These are phyloP conservation scores for Ehretia macrophylla DNA, from an alignment of 257 asterid species.

Conservation along the genomic window DNA sequence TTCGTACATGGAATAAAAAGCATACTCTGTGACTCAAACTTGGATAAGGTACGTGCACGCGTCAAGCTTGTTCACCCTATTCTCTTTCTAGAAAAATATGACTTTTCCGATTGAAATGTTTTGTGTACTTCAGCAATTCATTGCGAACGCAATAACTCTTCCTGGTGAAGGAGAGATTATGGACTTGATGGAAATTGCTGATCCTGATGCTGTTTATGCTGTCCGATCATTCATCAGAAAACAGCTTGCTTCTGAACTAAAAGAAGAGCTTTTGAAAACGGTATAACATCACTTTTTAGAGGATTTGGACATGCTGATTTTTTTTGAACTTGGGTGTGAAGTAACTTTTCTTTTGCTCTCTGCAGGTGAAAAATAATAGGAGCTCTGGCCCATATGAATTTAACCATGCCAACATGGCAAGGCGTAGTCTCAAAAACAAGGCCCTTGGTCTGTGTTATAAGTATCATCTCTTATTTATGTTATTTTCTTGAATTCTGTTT, in stretches of 20 bases:
- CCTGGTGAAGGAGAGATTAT: constrained; percentile 83
- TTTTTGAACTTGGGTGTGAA: neutral
- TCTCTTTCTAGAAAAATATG: neutral
- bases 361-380: constrained; percentile 50
- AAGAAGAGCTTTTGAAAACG: constrained; percentile 49
- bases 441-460: constrained; percentile 69
- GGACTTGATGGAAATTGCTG: constrained; percentile 87
- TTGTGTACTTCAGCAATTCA: constrained; percentile 52
- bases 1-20: constrained; percentile 64
- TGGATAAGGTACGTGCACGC: constrained; percentile 57
- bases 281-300: constrained; percentile 22
- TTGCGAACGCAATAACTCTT: constrained; percentile 72
- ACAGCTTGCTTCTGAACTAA: constrained; percentile 70
- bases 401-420: constrained; percentile 62
- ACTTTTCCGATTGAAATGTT: constrained; percentile 3
- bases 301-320: constrained; percentile 3
- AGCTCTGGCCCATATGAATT: constrained; percentile 61
- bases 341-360: neutral
- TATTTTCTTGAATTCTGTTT: constrained; percentile 5
- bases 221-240: constrained; percentile 63
- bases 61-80: neutral
- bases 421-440: constrained; percentile 68
- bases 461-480: neutral
- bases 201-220: constrained; percentile 87
- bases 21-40: constrained; percentile 49